Percentiles rank a stretch among this genome's conserved stretches.
Evolutionary conservation across 805 yeast species (phyloP).

Genomic region (Saturnispora mendoncae): DNA sequence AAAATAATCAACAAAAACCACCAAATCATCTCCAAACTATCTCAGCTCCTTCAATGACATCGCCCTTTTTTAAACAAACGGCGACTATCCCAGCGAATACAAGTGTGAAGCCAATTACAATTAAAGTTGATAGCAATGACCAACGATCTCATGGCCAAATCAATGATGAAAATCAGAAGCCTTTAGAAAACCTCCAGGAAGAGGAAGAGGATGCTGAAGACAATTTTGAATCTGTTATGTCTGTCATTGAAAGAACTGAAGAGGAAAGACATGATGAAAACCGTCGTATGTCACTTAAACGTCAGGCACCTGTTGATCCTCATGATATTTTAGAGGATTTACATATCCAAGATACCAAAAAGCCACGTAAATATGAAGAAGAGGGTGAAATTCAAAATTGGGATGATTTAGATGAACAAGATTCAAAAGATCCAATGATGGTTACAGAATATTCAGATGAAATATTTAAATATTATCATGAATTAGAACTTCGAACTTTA

Average conservation of each 20-base stretch:
- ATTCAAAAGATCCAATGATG: conserved; percentile 71
- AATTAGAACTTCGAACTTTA: conserved; percentile 60
- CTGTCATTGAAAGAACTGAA: conserved; percentile 20
- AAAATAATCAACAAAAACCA: conserved; percentile 56
- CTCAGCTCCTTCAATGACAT: conserved; percentile 25
- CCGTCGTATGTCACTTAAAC: conserved; percentile 32
- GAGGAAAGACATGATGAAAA: conserved; percentile 24
- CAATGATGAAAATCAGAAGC: conserved; percentile 6
- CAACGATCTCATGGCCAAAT: conserved; percentile 4
- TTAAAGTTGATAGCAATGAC: conserved; percentile 18
- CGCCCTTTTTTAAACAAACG: conserved; percentile 26
- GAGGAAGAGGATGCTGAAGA: conserved; percentile 2
- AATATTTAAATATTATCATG: conserved; percentile 71
- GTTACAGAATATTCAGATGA: conserved; percentile 87
- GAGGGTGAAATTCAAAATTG: conserved; percentile 35
- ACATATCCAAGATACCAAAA: conserved; percentile 2
- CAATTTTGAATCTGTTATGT: conserved; percentile 6
- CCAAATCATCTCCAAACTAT: conserved; percentile 31
- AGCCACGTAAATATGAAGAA: not conserved
- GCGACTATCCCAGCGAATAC: conserved; percentile 1
- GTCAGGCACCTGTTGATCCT: conserved; percentile 46
- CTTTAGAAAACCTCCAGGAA: not conserved
- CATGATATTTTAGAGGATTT: conserved; percentile 30
- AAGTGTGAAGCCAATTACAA: conserved; percentile 12
- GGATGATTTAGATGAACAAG: conserved; percentile 71